phyloP scores from a whole-genome alignment of 257 asterid genomes.

The Solanum ossicruentum region DNA sequence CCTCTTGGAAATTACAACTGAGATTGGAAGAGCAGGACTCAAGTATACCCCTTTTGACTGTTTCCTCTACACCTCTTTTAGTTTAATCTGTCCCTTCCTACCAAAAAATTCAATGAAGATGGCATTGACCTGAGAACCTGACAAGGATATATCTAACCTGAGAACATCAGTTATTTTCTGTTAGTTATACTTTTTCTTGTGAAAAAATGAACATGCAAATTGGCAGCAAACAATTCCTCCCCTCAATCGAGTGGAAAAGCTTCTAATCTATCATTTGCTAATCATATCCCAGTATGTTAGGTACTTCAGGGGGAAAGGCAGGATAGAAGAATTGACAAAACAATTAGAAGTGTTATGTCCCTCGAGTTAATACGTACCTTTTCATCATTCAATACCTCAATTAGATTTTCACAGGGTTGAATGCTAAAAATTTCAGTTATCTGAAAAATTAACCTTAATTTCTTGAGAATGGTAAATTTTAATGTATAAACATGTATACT shows the following conservation, averaged over 20 bases:
- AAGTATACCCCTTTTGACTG: neutral
- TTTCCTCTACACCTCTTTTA: neutral
- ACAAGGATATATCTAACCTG: neutral
- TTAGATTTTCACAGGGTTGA: neutral
- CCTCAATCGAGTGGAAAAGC: neutral
- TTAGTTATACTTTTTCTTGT: neutral
- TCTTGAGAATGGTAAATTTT: neutral
- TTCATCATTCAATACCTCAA: neutral
- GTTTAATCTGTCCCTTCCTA: neutral
- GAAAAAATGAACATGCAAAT: neutral
- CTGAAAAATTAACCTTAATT: neutral
- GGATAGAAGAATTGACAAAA: neutral
- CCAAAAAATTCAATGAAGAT: neutral
- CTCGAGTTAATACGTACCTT: neutral
- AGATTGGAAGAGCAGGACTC: neutral
- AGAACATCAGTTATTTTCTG: neutral
- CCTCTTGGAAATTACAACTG: neutral
- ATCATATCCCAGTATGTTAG: neutral
- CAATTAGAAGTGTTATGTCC: neutral
- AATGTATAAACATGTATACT: neutral
- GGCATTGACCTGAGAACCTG: neutral
- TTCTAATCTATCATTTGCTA: neutral
- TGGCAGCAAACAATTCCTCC: neutral
- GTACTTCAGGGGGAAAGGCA: neutral
- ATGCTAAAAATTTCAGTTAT: neutral